These are phyloP conservation scores for Pinus albicaulis DNA, from an alignment of 75 land plant genomes.

Conservation along the genomic window DNA sequence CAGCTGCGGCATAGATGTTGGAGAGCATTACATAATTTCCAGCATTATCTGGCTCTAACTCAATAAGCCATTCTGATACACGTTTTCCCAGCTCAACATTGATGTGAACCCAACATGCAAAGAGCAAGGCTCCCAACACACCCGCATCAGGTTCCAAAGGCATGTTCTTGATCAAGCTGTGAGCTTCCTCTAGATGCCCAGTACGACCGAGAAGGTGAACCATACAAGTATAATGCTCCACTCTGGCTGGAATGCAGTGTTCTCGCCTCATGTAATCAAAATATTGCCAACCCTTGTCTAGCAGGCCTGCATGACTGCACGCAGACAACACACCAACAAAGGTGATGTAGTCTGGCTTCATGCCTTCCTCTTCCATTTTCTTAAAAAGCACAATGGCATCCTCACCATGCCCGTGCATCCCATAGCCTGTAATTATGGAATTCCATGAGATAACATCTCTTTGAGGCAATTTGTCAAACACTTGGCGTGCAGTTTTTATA, in stretches of 20 bases:
- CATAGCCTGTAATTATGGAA: constrained; percentile 26
- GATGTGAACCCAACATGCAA: neutral
- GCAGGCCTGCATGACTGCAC: constrained; percentile 1
- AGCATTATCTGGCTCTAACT: constrained; percentile 9
- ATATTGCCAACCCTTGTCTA: neutral
- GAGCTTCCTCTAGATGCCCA: constrained; percentile 2
- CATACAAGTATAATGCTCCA: constrained; percentile 14
- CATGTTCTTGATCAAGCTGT: constrained; percentile 8
- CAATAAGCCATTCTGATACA: constrained; percentile 13
- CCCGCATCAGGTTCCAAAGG: constrained; percentile 4
- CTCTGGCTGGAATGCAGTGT: neutral
- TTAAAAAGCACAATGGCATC: constrained; percentile 13
- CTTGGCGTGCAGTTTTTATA: constrained; percentile 16
- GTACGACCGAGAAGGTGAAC: constrained; percentile 6
- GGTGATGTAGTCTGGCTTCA: constrained; percentile 15
- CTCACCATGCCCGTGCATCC: constrained; percentile 12
- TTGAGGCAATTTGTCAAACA: constrained; percentile 19
- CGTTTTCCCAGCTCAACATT: constrained; percentile 13
- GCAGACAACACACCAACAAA: constrained; percentile 10
- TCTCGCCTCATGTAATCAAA: neutral
- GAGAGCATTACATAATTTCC: neutral
- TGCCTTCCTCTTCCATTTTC: constrained; percentile 4
- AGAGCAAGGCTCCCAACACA: neutral
- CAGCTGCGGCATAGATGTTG: constrained; percentile 1
- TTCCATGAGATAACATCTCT: constrained; percentile 32